Evolutionary conservation across 768 basidiomycete species (phyloP), one percentile per base, ranked within the genome.

Genomic region (Boletus rufocinnamomeus): DNA sequence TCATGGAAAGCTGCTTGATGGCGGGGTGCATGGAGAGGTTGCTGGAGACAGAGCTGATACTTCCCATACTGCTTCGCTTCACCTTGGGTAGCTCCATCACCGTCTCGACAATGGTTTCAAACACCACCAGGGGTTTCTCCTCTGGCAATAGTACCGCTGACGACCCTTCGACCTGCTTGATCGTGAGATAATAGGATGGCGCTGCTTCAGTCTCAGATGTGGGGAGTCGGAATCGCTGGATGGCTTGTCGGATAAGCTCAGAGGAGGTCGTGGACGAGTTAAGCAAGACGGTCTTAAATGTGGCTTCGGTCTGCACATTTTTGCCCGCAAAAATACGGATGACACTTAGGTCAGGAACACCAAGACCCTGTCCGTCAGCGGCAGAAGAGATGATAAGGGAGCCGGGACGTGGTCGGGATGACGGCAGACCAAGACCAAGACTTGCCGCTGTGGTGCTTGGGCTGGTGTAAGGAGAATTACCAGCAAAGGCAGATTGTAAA

Each of bases 231-330:
- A 99, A 98, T 8, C 97, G 86, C 72, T 98, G 96, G 55, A 95
- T 88, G 7, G 95, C 93, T 76, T 99, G 97, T 56, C 84, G 82
- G 51, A 98, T 83, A 43, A 99, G 84, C 58, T 97, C 96, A 0
- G 80, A 76, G 0, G 93, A 84, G 0, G 89, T 90, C 0, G 96
- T 98, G 1, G 86, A 86, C 6, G 89, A 78, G 66, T 95, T 98
- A 56, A 98, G 82, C 19, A 98, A 76, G 1, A 96, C 97, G 7
- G 97, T 98, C 78, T 98, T 98, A 82, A 99, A 99, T 6, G 96
- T 97, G 2, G 95, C 93, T 66, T 98, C 95, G 0, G 94, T 93
- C 70, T 94, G 87, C 62, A 98, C 71, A 63, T 92, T 82, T 63
- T 89, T 86, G 30, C 96, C 97, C 0, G 96, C 95, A 69, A 99